A percentile compares a stretch with the other conserved stretches of the same genome.
These are phyloP conservation scores for Kluyveromyces siamensis DNA, from an alignment of 805 yeast species.

Conservation along the genomic window DNA sequence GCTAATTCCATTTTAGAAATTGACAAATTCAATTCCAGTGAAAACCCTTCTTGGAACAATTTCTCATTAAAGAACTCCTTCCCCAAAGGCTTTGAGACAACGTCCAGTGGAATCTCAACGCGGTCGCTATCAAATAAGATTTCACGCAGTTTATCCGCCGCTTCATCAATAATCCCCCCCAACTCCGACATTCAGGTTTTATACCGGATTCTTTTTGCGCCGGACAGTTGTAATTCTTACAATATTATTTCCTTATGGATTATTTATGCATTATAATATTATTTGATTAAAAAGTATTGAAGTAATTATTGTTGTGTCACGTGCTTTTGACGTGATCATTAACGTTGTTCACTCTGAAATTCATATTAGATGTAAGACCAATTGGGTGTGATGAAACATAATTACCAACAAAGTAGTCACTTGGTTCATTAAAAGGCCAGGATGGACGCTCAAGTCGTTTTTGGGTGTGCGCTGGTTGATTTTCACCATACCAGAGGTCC, in stretches of 20 bases:
- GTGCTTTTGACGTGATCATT: no score
- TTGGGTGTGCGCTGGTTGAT: constrained; percentile 84
- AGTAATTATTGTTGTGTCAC: no score
- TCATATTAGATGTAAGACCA: neutral
- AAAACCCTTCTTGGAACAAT: neutral
- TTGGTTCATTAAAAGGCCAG: neutral
- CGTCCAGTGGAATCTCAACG: neutral
- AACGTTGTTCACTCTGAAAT: neutral
- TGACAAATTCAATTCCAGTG: neutral
- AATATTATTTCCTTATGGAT: no score
- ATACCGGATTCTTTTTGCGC: no score
- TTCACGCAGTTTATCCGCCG: neutral
- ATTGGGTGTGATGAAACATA: neutral
- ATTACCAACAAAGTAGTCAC: neutral
- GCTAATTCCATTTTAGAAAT: constrained; percentile 5
- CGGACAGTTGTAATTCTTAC: no score
- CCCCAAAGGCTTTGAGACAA: neutral
- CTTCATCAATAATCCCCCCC: neutral
- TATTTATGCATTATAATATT: no score
- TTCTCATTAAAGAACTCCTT: neutral
- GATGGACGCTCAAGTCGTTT: constrained; percentile 32
- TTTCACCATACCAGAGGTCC: constrained; percentile 93
- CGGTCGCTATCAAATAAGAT: neutral
- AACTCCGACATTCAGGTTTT: neutral
- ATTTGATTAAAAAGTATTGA: no score